Evolutionary conservation across 305 asterid species (phyloP), one percentile per base, ranked within the genome.

Genomic region (Euphrasia arctica): DNA sequence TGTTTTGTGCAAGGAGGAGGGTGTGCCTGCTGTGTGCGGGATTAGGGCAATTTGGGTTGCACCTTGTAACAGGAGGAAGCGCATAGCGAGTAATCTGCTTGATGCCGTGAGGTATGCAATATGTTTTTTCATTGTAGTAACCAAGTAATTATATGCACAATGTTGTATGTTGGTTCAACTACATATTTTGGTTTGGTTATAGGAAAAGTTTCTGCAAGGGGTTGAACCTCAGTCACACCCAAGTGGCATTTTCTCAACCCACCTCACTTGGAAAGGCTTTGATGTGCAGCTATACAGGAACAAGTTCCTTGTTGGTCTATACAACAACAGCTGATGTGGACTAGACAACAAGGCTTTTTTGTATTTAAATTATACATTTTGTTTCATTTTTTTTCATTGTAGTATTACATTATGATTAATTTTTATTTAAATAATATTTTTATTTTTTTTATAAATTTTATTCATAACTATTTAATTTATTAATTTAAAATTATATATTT

Each of bases 41-140:
- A 69, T 90, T 73, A 81, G 95, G 79, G 95, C 95, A 78, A 84
- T 90, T 83, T 90, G 97, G 95, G 96, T 86, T 62, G 45, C 88
- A 64, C 89, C 85, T 51, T 75, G 83, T 63, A 85, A 78, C 74
- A 74, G 96, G 70, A 85, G 96, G 70, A 90, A 90, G 71, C 86
- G 71, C 71, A 71, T 88, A n/a, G 97, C 86, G 36, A 84, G 79
- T 70, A 66, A 55, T 79, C 80, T 90, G 59, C 85, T 90, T 39
- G 96, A 88, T 80, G 96, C 87, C 6, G 86, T 68, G 10, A 69
- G 96, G 97, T 91, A 77, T 77, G 59, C 65, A 18, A 18, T 52
- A 34, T 63, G 36, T 32, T 32, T 32, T 54, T 2, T 49, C 14
- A 42, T 31, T 63, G 14, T n/a, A 63, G 45, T 11, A 49, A 12